Percentiles rank a stretch among this genome's conserved stretches.
Conservation (phyloP, 1,139 yeast species). For the Saccharomyces hybrid region DNA sequence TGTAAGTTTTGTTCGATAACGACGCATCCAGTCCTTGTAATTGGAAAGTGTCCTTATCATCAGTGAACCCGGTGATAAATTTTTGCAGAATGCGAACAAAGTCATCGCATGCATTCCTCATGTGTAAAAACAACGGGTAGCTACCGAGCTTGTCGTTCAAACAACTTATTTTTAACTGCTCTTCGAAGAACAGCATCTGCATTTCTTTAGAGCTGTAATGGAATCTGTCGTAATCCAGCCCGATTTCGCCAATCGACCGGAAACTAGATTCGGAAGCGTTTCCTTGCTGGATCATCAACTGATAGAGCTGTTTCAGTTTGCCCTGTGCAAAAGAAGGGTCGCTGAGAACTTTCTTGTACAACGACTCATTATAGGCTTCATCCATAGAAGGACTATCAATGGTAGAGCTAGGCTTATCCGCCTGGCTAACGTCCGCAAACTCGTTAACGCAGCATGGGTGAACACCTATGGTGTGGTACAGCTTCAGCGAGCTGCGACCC, state of each 20-base stretch:
- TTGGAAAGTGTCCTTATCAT: constrained; percentile 24
- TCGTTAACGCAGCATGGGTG: constrained; percentile 85
- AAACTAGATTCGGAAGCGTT: constrained; percentile 35
- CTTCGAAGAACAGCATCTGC: constrained; percentile 59
- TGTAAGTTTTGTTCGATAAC: constrained; percentile 9
- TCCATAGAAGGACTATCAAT: constrained; percentile 22
- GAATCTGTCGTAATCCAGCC: constrained; percentile 85
- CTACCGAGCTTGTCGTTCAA: constrained; percentile 9
- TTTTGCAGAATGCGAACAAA: constrained; percentile 58
- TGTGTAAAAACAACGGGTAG: constrained; percentile 78
- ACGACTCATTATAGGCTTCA: constrained; percentile 21
- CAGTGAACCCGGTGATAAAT: constrained; percentile 37
- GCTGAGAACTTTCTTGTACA: constrained; percentile 37
- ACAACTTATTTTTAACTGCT: constrained; percentile 46
- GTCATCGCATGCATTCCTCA: constrained; percentile 83
- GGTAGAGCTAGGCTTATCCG: constrained; percentile 8
- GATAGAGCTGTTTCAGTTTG: constrained; percentile 36
- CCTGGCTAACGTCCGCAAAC: constrained; percentile 34
- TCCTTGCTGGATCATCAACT: constrained; percentile 37
- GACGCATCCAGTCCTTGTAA: constrained; percentile 9
- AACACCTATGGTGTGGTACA: constrained; percentile 78
- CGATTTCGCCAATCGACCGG: constrained; percentile 81
- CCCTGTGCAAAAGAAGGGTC: constrained; percentile 9
- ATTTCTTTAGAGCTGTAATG: constrained; percentile 62
- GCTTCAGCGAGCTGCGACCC: constrained; percentile 25